Evolutionary conservation across 2,329 filamentous ascomycete species (phyloP).

Genomic region (Penicillium thymicola): DNA sequence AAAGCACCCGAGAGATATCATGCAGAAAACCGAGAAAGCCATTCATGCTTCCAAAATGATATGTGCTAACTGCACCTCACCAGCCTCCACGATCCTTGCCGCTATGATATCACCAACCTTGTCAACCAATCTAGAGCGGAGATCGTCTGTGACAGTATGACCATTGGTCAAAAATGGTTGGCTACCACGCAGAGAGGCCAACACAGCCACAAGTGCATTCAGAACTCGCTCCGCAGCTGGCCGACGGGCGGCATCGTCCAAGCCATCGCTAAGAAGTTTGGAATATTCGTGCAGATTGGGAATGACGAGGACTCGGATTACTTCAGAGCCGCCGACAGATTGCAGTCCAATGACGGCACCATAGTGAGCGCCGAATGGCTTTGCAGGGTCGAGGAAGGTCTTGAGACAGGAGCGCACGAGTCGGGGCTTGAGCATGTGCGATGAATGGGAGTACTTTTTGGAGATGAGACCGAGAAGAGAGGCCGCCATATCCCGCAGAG

Average conservation of each 20-base stretch:
- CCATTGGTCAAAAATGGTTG: constrained; percentile 41
- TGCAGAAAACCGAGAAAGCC: not conserved
- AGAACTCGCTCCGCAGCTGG: constrained; percentile 61
- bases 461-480: constrained; percentile 77
- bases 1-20: not conserved
- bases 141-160: constrained; percentile 36
- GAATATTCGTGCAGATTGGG: constrained; percentile 66
- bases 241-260: constrained; percentile 50
- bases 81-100: constrained; percentile 39
- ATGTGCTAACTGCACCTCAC: constrained; percentile 40
- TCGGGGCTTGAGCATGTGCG: constrained; percentile 78
- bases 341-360: constrained; percentile 79
- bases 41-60: constrained; percentile 34
- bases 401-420: constrained; percentile 92
- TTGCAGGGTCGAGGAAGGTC: constrained; percentile 81
- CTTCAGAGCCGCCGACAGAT: constrained; percentile 68
- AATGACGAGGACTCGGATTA: constrained; percentile 61
- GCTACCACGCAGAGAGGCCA: constrained; percentile 54
- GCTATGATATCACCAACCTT: constrained; percentile 45
- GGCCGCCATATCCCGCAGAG: constrained; percentile 78
- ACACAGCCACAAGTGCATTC: constrained; percentile 53
- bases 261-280: constrained; percentile 55
- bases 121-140: constrained; percentile 36
- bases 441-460: constrained; percentile 74
- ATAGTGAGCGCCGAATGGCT: constrained; percentile 80